phyloP scores from a whole-genome alignment of 2,329 filamentous ascomycete species.

The Cryphonectria parasitica region DNA sequence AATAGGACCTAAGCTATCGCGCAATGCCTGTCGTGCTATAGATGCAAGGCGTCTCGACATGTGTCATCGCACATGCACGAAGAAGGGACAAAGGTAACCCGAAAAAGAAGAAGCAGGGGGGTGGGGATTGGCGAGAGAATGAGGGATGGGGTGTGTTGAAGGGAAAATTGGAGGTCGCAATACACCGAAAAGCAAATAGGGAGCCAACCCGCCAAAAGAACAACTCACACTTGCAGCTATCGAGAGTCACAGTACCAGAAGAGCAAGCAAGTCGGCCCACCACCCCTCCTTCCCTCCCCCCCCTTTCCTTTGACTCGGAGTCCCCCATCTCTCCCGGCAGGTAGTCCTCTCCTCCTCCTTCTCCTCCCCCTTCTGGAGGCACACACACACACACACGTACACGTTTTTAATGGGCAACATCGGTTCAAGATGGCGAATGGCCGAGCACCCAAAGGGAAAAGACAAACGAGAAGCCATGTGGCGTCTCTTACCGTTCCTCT shows the following conservation, averaged over 20 bases:
- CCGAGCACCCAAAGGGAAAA: not conserved
- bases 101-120: not conserved
- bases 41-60: not conserved
- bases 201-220: slow-evolving; percentile 21
- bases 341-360: not conserved
- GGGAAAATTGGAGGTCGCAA: not conserved
- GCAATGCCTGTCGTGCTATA: not conserved
- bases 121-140: too few species aligned
- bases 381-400: not conserved
- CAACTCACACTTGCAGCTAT: slow-evolving; percentile 31
- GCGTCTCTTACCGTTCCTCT: not conserved
- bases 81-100: not conserved
- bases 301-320: not conserved
- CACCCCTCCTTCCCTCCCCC: not conserved
- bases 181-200: slow-evolving; percentile 22
- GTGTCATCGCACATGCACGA: not conserved
- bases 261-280: slow-evolving; percentile 28
- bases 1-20: not conserved
- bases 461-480: not conserved
- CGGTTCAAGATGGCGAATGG: not conserved
- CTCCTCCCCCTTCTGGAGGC: not conserved
- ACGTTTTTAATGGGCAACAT: not conserved
- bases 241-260: slow-evolving; percentile 31
- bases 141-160: too few species aligned
- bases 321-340: slow-evolving; percentile 4